phyloP scores from a whole-genome alignment of 345 rosid genomes.

The Citrus reticulata region DNA sequence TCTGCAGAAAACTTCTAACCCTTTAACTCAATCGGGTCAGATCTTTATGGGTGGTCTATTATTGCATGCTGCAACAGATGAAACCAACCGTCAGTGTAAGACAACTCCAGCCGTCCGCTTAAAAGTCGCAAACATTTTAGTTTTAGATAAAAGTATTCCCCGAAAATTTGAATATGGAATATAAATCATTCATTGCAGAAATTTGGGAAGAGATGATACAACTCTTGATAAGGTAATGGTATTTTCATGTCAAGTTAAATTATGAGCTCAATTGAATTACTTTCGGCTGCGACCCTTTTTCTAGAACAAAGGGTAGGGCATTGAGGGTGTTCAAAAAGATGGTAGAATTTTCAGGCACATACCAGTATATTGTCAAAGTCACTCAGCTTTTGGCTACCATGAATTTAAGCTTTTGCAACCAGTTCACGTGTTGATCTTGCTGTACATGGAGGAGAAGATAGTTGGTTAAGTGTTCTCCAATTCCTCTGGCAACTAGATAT shows the following conservation, averaged over 20 bases:
- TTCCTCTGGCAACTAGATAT: conserved; percentile 58
- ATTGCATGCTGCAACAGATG: not conserved
- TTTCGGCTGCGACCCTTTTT: not conserved
- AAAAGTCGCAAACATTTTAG: not conserved
- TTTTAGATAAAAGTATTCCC: no score
- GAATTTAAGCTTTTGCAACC: conserved; percentile 65
- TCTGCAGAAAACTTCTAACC: no score
- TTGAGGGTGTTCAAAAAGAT: not conserved
- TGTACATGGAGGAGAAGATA: conserved; percentile 51
- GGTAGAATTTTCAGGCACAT: not conserved
- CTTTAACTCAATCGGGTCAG: no score
- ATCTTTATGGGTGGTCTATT: not conserved
- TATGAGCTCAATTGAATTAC: not conserved
- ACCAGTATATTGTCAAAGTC: not conserved
- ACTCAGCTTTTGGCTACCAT: conserved; percentile 13
- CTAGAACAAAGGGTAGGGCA: not conserved
- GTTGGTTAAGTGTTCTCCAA: conserved; percentile 47
- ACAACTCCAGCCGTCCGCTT: not conserved
- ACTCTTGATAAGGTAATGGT: not conserved
- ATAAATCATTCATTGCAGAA: no score
- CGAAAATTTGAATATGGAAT: no score
- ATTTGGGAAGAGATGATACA: not conserved
- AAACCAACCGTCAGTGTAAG: not conserved
- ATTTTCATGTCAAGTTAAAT: not conserved
- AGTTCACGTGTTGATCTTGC: conserved; percentile 63